These are phyloP conservation scores for Leishmania braziliensis DNA, from an alignment of 208 protist species.

Conservation along the genomic window DNA sequence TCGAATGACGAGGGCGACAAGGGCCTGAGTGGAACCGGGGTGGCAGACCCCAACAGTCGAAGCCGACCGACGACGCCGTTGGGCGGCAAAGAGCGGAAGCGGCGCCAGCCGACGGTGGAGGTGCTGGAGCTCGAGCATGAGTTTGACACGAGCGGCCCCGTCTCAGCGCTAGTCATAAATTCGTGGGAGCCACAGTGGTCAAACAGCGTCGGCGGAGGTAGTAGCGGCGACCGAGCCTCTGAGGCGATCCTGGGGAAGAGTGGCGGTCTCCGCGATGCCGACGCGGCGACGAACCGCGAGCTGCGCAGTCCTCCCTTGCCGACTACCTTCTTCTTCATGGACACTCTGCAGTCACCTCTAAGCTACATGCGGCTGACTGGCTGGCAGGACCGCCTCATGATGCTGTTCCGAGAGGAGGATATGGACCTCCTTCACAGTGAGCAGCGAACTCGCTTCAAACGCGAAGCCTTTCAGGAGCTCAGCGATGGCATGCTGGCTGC, in stretches of 20 bases:
- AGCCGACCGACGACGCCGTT: not conserved
- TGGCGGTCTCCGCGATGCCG: not conserved
- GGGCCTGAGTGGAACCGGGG: not conserved
- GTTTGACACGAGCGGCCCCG: slow-evolving; percentile 10
- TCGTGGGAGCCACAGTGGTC: not conserved
- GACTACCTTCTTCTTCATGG: slow-evolving; percentile 35
- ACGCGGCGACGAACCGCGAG: slow-evolving; percentile 14
- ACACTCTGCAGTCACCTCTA: slow-evolving; percentile 43
- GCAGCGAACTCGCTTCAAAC: slow-evolving; percentile 34
- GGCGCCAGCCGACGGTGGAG: slow-evolving; percentile 21
- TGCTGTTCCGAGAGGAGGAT: slow-evolving; percentile 38
- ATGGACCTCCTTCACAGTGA: slow-evolving; percentile 41
- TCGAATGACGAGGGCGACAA: slow-evolving; percentile 13
- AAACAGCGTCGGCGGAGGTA: not conserved
- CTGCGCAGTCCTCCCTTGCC: slow-evolving; percentile 17
- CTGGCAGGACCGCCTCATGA: slow-evolving; percentile 54
- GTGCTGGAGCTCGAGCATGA: slow-evolving; percentile 24
- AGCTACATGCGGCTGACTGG: slow-evolving; percentile 44
- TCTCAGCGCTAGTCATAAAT: slow-evolving; percentile 5
- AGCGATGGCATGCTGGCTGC: slow-evolving; percentile 25
- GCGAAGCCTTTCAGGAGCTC: slow-evolving; percentile 40
- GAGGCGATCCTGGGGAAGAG: not conserved
- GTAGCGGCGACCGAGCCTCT: not conserved
- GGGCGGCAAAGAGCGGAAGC: not conserved
- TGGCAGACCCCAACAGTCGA: slow-evolving; percentile 6